These are phyloP conservation scores for Ophiostoma sp. DNA, from an alignment of 2,329 filamentous ascomycete genomes.

Conservation along the genomic window DNA sequence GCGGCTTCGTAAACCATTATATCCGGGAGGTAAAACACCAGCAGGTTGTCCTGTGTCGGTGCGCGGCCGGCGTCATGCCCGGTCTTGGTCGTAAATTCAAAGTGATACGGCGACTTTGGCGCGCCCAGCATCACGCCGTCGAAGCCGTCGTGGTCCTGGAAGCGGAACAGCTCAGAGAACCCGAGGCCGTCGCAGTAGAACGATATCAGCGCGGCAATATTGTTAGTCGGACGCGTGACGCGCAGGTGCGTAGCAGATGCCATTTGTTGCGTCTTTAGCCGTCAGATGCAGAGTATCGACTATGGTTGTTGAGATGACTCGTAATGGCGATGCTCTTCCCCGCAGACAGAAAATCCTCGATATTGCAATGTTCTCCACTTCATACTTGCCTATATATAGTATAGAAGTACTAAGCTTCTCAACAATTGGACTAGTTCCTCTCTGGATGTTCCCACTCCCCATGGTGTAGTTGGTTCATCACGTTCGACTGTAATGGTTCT, in stretches of 20 bases:
- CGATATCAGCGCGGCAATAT: constrained; percentile 36
- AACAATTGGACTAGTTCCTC: not conserved
- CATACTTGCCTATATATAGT: not conserved
- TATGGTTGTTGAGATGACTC: too few species aligned
- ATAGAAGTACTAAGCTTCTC: accelerated
- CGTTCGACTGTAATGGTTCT: constrained; percentile 17
- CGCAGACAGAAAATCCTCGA: too few species aligned
- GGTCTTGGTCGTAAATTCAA: constrained; percentile 39
- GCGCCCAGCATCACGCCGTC: constrained; percentile 40
- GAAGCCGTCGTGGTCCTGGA: constrained; percentile 37
- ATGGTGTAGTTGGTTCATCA: constrained; percentile 18
- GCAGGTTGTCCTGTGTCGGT: constrained; percentile 41
- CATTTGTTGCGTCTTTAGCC: not conserved
- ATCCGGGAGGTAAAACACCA: constrained; percentile 41
- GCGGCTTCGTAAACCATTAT: constrained; percentile 30
- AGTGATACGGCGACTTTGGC: constrained; percentile 34
- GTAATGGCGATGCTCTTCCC: too few species aligned
- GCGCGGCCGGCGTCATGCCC: constrained; percentile 35
- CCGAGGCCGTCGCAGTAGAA: constrained; percentile 42
- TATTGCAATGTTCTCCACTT: not conserved
- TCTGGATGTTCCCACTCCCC: constrained; percentile 11
- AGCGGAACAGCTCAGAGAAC: constrained; percentile 35
- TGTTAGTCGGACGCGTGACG: constrained; percentile 39
- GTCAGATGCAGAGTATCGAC: too few species aligned
- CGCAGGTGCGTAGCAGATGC: constrained; percentile 33